These are phyloP conservation scores for Meyerozyma carpophila DNA, from an alignment of 1,139 yeast genomes.

Conservation along the genomic window DNA sequence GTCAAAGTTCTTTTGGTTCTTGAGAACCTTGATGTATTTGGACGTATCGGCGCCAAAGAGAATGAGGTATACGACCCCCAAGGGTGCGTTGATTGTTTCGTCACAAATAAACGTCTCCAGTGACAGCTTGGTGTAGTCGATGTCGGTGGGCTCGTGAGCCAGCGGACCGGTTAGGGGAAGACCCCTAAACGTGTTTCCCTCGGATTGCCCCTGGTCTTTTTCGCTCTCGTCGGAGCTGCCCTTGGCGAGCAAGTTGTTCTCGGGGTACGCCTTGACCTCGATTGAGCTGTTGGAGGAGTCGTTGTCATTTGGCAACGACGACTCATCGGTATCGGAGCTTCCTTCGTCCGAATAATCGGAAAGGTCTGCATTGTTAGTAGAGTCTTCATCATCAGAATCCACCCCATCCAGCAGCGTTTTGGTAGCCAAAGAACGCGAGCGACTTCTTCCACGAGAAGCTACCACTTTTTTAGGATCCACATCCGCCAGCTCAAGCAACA, in stretches of 20 bases:
- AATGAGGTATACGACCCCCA: constrained; percentile 68
- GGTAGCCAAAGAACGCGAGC: background rate
- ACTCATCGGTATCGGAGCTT: constrained; percentile 3
- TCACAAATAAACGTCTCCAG: constrained; percentile 62
- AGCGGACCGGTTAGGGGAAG: constrained; percentile 34
- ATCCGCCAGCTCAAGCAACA: constrained; percentile 23
- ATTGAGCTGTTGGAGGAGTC: background rate
- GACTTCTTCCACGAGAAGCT: constrained; percentile 1
- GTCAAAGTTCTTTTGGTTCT: constrained; percentile 68
- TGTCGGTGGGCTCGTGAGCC: constrained; percentile 32
- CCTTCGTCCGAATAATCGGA: constrained; percentile 16
- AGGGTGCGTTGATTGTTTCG: constrained; percentile 64
- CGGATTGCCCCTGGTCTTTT: constrained; percentile 2
- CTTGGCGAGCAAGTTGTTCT: background rate
- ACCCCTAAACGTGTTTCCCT: constrained; percentile 23
- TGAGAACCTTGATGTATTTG: constrained; percentile 49
- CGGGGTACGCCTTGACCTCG: constrained; percentile 1
- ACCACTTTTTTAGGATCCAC: constrained; percentile 14
- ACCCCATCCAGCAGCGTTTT: background rate
- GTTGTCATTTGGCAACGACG: background rate
- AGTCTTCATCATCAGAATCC: background rate
- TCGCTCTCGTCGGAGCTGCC: background rate
- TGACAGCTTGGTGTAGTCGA: constrained; percentile 44
- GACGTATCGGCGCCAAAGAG: constrained; percentile 71
- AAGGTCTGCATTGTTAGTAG: constrained; percentile 13